Conservation (phyloP, 1,284 basidiomycete genomes). For the Golubevia sp. region DNA sequence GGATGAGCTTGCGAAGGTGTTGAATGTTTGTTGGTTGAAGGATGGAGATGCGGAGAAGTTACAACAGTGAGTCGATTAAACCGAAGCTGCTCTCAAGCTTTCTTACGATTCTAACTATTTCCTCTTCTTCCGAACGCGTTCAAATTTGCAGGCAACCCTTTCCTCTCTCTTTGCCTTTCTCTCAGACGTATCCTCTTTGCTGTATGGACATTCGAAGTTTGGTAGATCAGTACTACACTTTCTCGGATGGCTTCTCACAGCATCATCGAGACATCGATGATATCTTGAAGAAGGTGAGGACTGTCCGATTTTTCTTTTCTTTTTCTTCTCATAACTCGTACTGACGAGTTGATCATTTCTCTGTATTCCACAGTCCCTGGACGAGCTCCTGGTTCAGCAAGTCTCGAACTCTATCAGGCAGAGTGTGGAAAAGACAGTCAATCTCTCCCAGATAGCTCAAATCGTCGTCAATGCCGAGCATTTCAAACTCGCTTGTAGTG, state of each 20-base stretch:
- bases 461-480: constrained; percentile 92
- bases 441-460: constrained; percentile 90
- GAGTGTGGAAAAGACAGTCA: constrained; percentile 73
- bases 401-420: constrained; percentile 78
- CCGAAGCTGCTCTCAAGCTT: constrained; percentile 15
- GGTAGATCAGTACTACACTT: constrained; percentile 94
- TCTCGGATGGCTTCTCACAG: constrained; percentile 90
- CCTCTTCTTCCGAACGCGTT: not conserved
- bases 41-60: constrained; percentile 62
- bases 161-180: constrained; percentile 87
- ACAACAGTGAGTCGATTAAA: constrained; percentile 22
- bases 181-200: constrained; percentile 89
- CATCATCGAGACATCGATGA: constrained; percentile 91
- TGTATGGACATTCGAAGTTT: constrained; percentile 94
- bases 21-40: constrained; percentile 81
- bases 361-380: constrained; percentile 71
- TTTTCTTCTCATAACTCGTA: not conserved
- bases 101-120: constrained; percentile 7
- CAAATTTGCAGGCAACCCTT: constrained; percentile 68
- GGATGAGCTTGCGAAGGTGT: constrained; percentile 75
- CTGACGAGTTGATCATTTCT: not conserved
- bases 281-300: constrained; percentile 78
- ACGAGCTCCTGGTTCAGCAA: constrained; percentile 79
- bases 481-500: constrained; percentile 81
- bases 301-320: constrained; percentile 5